These are phyloP conservation scores for Pichia sporocuriosa DNA, from an alignment of 805 yeast genomes.

Conservation along the genomic window DNA sequence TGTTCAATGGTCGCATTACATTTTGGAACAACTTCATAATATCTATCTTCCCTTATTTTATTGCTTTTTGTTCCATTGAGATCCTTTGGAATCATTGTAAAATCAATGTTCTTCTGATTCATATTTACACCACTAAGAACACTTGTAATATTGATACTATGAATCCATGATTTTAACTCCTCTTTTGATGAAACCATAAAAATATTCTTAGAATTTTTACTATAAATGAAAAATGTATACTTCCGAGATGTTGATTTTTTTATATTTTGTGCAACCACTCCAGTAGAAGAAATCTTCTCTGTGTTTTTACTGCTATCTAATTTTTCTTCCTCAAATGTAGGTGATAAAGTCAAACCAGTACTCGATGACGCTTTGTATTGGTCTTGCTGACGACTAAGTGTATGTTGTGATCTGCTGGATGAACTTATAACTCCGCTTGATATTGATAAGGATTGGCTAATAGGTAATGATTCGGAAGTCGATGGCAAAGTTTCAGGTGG, in stretches of 20 bases:
- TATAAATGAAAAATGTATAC: constrained; percentile 34
- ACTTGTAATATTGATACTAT: constrained; percentile 43
- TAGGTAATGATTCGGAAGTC: no score
- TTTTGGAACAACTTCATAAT: constrained; percentile 18
- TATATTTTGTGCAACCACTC: not conserved
- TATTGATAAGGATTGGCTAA: no score
- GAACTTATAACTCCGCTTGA: no score
- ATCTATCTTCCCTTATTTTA: constrained; percentile 20
- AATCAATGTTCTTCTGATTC: constrained; percentile 17
- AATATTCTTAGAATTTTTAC: constrained; percentile 33
- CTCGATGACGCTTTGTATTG: no score
- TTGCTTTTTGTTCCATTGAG: constrained; percentile 3
- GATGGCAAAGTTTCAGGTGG: not conserved
- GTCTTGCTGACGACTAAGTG: no score
- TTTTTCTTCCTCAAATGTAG: no score
- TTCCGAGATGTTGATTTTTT: not conserved
- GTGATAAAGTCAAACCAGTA: no score
- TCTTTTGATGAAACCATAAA: constrained; percentile 37
- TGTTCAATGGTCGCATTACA: constrained; percentile 25
- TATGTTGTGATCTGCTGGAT: no score
- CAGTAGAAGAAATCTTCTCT: not conserved
- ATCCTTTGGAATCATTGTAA: constrained; percentile 18
- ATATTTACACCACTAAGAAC: constrained; percentile 34
- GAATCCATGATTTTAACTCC: constrained; percentile 56
- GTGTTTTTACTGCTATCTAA: not conserved